phyloP scores from a whole-genome alignment of 169 alveolate genomes.

The Plasmodium malariae region DNA sequence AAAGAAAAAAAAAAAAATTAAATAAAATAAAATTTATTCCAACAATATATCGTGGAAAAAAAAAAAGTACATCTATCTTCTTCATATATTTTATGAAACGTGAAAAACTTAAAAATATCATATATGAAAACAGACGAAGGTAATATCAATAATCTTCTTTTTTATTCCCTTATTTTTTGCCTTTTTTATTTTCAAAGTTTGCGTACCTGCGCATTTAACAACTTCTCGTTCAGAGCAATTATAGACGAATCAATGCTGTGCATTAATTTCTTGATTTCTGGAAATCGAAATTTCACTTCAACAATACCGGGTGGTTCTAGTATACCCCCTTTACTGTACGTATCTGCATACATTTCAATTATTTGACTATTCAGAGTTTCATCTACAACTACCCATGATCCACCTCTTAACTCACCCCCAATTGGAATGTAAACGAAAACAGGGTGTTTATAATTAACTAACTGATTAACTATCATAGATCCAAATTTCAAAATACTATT shows the following conservation, averaged over 20 bases:
- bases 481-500: slow-evolving; percentile 87
- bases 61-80: neutral
- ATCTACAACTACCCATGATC: slow-evolving; percentile 91
- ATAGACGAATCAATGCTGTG: slow-evolving; percentile 79
- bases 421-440: slow-evolving; percentile 89
- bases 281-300: slow-evolving; percentile 83
- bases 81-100: neutral
- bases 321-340: slow-evolving; percentile 87
- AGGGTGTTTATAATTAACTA: slow-evolving; percentile 88
- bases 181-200: neutral
- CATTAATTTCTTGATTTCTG: slow-evolving; percentile 82
- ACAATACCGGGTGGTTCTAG: slow-evolving; percentile 89
- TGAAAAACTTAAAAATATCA: slow-evolving; percentile 18
- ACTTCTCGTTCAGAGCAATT: slow-evolving; percentile 58
- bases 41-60: no score
- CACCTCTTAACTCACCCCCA: slow-evolving; percentile 88
- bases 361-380: slow-evolving; percentile 86
- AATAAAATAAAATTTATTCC: neutral
- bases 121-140: no score
- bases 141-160: neutral
- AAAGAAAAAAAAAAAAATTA: neutral
- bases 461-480: slow-evolving; percentile 87
- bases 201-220: slow-evolving; percentile 45
- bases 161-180: neutral
- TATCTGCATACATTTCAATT: slow-evolving; percentile 91